Evolutionary conservation across 306 rosid species (phyloP).

Genomic region (Myrica gale): DNA sequence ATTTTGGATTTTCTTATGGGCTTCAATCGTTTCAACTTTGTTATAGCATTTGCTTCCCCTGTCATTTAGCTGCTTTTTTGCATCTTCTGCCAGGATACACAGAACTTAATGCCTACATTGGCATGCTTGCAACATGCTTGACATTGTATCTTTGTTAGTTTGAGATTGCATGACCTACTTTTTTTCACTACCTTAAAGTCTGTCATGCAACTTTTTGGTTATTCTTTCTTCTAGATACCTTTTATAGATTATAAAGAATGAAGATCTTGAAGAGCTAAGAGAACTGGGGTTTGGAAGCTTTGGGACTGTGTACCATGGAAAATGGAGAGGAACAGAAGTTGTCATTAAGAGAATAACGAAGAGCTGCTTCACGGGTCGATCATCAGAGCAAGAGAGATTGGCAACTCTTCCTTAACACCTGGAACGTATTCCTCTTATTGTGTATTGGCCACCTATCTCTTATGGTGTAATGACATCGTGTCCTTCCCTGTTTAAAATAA

Average conservation of each 20-base stretch:
- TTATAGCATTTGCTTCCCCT: background rate
- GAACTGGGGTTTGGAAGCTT: constrained; percentile 92
- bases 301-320: constrained; percentile 96
- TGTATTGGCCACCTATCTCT: no score
- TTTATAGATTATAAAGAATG: constrained; percentile 69
- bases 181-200: background rate
- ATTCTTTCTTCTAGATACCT: constrained; percentile 37
- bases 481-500: no score
- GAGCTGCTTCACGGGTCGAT: constrained; percentile 82
- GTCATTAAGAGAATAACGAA: constrained; percentile 94
- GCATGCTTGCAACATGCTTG: background rate
- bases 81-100: background rate
- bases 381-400: constrained; percentile 95
- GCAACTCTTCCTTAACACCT: constrained; percentile 38
- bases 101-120: background rate
- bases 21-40: background rate
- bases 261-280: constrained; percentile 87
- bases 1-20: background rate
- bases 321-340: constrained; percentile 94
- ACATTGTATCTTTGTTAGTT: background rate
- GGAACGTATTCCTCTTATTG: background rate
- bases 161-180: background rate
- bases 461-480: no score
- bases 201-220: constrained; percentile 4
- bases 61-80: background rate